Base-by-base conservation (phyloP, 192 early-diverging fungal species). In the Allomyces macrogynus region DNA sequence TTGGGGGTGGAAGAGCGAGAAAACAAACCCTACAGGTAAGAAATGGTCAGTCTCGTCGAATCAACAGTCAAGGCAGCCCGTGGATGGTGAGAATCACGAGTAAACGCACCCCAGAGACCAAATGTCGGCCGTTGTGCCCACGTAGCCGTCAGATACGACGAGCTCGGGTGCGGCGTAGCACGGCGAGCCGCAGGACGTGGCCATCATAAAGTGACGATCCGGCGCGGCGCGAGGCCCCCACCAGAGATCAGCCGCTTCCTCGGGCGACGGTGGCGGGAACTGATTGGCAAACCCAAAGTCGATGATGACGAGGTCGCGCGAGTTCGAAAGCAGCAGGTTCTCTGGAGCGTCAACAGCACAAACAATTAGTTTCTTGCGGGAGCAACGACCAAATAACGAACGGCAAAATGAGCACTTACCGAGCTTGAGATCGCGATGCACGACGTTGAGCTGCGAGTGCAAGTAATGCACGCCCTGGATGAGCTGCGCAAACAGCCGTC, bases 241-340 rank as follows among this genome's bases (percentile, higher is more conserved):
- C 32, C 32, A 40, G 32, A 40, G 32, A 40, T 40, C 32, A 8
- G 32, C 32, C 32, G 32, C 32, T 8, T 40, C 32, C 32, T 40
- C 32, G 32, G 32, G 32, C 32, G 32, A 40, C 32, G 32, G 32
- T 40, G 32, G 32, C 32, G 32, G 32, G 61, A 90, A 89, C 76
- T 89, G 85, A 67, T 93, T 95, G n/a, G 95, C 95, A 76, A 98
- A 98, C 16, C 95, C 95, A 87, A 98, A 98, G 72, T 98, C 95
- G 10, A 93, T 95, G 74, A 98, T 96, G 66, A 95, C 86, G 62
- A 98, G 84, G 69, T 95, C 92, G 61, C 90, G 79, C 68, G 91
- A 78, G 64, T 81, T 80, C 77, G 96, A 93, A 70, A 98, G 72
- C 61, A 98, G 76, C 68, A 98, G 71, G 65, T 98, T 98, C 76